Base-by-base conservation (phyloP, 257 asterid species). In the Thymus mandschuricus region DNA sequence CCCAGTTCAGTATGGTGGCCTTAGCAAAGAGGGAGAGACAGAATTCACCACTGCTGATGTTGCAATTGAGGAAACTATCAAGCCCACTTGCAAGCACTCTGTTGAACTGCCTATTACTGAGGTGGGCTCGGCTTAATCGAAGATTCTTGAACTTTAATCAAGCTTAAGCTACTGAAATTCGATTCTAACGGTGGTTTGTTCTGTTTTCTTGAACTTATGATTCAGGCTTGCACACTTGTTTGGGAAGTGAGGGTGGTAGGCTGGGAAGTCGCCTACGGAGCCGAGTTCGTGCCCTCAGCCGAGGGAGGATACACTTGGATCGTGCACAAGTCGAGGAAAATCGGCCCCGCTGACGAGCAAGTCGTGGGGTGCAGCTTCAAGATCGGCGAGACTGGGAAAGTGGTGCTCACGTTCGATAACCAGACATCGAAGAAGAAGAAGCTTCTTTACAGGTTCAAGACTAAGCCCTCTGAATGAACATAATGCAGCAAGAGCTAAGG, bases 221-320 rank as follows among this genome's bases (percentile, higher is more conserved):
- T 76, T 75, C 85, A 90, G 98, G 84, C 78, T n/a, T 58, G 86
- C 68, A 87, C 81, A 46, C 72, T 90, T 75, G 86, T 77, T 7
- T 93, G 98, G 98, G 97, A 93, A 81, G 94, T 80, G 28, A 86
- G 98, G 74, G 97, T 93, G 13, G 73, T 85, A 1, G 98, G 98
- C 0, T 90, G 96, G 96, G 98, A 93, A 4, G 84, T 87, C 0
- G 76, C 87, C 8, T 89, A 93, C 28, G 96, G 96, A 41, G 98
- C 97, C 10, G 98, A 93, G 77, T 93, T 90, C 41, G 95, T 86
- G 27, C 98, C 98, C 0, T 74, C 80, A 13, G 79, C 81, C 0
- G 97, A 92, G 69, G 98, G 93, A 5, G 91, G 91, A 10, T 93
- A 93, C 89, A 93, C 97, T 2, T 86, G 90, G 81, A 86, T 93